Conservation (phyloP, 2,329 filamentous ascomycete genomes). For the Metarhizium brunneum region DNA sequence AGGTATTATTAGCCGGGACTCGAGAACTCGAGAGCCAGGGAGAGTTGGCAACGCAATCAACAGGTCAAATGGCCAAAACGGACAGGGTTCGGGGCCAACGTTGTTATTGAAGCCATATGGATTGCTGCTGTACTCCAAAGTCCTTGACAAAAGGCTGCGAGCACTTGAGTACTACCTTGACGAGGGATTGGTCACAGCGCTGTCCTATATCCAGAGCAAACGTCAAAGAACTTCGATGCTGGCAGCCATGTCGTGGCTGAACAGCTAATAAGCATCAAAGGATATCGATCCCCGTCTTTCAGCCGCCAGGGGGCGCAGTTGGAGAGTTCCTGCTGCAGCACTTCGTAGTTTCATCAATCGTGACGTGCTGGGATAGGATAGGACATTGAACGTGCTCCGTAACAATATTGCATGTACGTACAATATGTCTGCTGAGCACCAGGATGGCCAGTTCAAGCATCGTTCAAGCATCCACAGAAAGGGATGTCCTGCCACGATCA, state of each 20-base stretch:
- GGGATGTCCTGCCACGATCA: background rate
- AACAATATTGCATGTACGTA: no score
- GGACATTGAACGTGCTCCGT: background rate
- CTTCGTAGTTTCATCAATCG: background rate
- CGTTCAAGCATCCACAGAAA: background rate
- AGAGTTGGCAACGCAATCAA: background rate
- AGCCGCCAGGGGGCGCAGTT: background rate
- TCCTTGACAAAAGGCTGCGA: no score
- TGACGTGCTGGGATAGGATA: background rate
- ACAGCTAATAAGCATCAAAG: background rate
- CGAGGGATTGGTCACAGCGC: no score
- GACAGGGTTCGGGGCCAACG: background rate
- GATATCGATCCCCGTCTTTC: background rate
- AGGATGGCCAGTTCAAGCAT: background rate
- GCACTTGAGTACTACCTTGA: no score
- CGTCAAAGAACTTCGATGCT: no score
- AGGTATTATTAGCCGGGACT: background rate
- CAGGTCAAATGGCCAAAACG: background rate
- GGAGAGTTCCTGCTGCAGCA: background rate
- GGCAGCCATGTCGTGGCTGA: background rate
- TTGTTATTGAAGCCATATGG: no score
- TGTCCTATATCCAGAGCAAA: no score
- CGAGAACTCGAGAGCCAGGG: background rate
- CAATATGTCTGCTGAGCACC: background rate
- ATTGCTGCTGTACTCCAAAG: no score